These are phyloP conservation scores for Apiospora sp. DNA, from an alignment of 2,329 filamentous ascomycete genomes.

Conservation along the genomic window DNA sequence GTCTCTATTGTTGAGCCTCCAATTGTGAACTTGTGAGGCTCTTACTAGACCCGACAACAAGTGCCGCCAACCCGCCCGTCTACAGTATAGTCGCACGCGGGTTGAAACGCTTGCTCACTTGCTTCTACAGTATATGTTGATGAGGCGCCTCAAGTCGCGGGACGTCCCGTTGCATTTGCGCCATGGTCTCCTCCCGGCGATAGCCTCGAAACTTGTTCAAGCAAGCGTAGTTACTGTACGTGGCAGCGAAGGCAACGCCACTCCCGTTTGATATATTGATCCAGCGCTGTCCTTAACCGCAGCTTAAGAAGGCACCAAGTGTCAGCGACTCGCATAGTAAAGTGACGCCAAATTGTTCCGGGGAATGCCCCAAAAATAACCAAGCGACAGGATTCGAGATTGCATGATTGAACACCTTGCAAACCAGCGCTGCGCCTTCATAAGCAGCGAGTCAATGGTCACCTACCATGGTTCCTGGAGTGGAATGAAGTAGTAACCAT, in stretches of 20 bases:
- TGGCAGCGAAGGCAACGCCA: background rate
- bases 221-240: background rate
- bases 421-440: background rate
- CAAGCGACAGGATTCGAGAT: background rate
- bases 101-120: background rate
- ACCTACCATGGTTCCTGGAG: background rate
- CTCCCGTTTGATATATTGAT: background rate
- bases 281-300: background rate
- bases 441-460: background rate
- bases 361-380: background rate
- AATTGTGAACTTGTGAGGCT: background rate
- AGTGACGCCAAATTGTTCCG: background rate
- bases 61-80: background rate
- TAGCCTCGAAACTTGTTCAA: background rate
- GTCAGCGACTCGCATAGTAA: background rate
- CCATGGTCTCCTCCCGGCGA: background rate
- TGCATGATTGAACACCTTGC: too few relatives aligned
- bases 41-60: background rate
- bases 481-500: background rate
- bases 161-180: background rate
- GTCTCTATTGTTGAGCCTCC: background rate
- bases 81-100: background rate
- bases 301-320: background rate
- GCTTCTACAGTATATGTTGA: background rate
- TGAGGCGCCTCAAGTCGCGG: background rate